Base-by-base conservation (phyloP, 1,284 basidiomycete genomes). In the Melampsora medusae region DNA sequence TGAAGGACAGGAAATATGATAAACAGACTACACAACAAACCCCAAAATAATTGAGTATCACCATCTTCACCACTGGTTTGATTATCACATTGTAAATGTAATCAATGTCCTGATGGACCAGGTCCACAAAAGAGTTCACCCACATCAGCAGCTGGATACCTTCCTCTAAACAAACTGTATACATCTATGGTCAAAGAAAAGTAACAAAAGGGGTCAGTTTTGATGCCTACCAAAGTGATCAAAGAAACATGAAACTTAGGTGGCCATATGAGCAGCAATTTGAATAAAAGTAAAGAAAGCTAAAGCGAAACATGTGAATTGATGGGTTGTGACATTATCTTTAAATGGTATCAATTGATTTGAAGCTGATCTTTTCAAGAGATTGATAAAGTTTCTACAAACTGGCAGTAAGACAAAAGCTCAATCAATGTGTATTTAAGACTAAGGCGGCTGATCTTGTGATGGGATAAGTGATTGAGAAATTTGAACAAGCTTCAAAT, bases 361-460 rank as follows among this genome's bases (percentile, higher is more conserved):
- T 69, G 95, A 85, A 1, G 92, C 88, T 0, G 91, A 92, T 65
- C 89, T 88, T 46, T 93, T 90, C 60, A 94, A 86, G 53, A 93
- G 80, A 14, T 92, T 93, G 82, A 95, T 88, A 84, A 95, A 92
- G 84, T 92, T 93, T 77, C 93, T 88, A 86, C 93, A 95, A 81
- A 95, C 88, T 42, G 93, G 93, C 35, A 96, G 87, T 68, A 95
- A 88, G 83, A 96, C 93, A 85, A 94, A 91, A 77, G 92, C 89
- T 72, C 92, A 89, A 84, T 95, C 91, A 80, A 94, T 87, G 80
- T 95, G 92, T n/a, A n/a, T n/a, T n/a, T 19, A 95, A 87, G 62
- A 92, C 88, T 61, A 94, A 88, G 4, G 93, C 93, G 60, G 92
- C 90, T 3, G 89, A 85, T 83, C 92, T 89, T 62, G 93, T 92